A percentile compares a stretch with the other conserved stretches of the same genome.
Evolutionary conservation across 176 grass and related monocot species (phyloP).

Genomic region (Cenchrus americanus): DNA sequence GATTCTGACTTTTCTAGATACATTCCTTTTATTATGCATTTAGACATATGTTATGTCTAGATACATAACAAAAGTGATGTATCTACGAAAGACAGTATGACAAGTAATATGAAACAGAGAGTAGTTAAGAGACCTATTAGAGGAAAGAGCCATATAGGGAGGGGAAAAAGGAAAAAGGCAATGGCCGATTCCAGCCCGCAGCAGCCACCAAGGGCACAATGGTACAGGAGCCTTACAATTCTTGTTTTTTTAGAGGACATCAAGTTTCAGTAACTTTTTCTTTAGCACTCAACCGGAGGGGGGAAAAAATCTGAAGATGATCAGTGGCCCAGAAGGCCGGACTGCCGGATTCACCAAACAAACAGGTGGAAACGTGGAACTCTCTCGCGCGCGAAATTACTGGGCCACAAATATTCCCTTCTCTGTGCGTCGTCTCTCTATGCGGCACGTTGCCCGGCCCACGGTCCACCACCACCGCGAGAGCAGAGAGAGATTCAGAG

Average conservation of each 20-base stretch:
- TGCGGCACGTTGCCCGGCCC: slow-evolving; percentile 34
- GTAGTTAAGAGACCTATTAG: too few relatives aligned
- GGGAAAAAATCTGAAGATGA: slow-evolving; percentile 23
- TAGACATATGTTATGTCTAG: too few relatives aligned
- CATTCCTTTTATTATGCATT: too few relatives aligned
- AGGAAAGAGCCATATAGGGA: background rate
- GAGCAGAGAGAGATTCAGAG: background rate
- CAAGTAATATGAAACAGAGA: too few relatives aligned
- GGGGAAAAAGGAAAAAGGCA: background rate
- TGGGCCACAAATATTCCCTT: slow-evolving; percentile 48
- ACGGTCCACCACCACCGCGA: slow-evolving; percentile 17
- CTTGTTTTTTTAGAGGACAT: background rate
- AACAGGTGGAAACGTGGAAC: background rate
- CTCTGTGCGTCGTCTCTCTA: background rate
- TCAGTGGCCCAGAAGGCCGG: slow-evolving; percentile 43
- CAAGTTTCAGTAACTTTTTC: too few relatives aligned
- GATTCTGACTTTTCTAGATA: too few relatives aligned
- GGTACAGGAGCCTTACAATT: background rate
- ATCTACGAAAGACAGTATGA: too few relatives aligned
- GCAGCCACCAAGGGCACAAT: background rate
- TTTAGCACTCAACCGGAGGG: background rate
- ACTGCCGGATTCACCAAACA: background rate
- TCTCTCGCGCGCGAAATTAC: slow-evolving; percentile 9
- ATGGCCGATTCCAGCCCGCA: background rate
- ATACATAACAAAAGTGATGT: too few relatives aligned